Evolutionary conservation across 225 moss, liverwort and hornwort species (phyloP).

Genomic region (Marchantia polymorpha): DNA sequence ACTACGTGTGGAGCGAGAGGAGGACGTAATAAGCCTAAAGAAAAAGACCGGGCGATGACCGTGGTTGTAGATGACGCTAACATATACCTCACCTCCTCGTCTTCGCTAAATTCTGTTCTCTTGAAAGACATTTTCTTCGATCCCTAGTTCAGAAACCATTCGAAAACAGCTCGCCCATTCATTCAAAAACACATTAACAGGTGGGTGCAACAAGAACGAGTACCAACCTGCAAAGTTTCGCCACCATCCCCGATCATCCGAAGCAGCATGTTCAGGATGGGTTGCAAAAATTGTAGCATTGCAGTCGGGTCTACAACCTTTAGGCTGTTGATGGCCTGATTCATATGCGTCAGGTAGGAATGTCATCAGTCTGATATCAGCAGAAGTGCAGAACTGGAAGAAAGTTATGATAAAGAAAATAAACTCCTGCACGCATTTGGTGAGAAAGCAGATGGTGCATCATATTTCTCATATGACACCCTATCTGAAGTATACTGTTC

Average conservation of each 20-base stretch:
- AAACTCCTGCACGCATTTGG: neutral
- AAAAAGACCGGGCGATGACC: too few relatives aligned
- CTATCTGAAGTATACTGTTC: neutral
- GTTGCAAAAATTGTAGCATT: constrained; percentile 95
- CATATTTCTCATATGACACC: neutral
- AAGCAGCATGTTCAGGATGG: constrained; percentile 87
- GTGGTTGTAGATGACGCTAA: neutral
- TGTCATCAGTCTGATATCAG: neutral
- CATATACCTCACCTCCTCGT: neutral
- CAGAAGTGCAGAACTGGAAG: neutral
- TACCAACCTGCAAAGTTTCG: constrained; percentile 78
- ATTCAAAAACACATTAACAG: neutral
- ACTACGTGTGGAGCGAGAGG: too few relatives aligned
- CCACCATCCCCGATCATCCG: constrained; percentile 96
- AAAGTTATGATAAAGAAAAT: neutral
- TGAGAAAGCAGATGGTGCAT: neutral
- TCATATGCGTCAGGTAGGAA: neutral
- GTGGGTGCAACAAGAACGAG: neutral
- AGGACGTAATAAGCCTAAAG: too few relatives aligned
- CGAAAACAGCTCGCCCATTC: neutral
- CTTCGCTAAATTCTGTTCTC: neutral
- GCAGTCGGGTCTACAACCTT: constrained; percentile 80
- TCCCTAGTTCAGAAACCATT: neutral
- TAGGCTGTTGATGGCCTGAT: constrained; percentile 80
- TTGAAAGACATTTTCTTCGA: neutral